Base-by-base conservation (phyloP, 441 rosid species). In the Hura crepitans region DNA sequence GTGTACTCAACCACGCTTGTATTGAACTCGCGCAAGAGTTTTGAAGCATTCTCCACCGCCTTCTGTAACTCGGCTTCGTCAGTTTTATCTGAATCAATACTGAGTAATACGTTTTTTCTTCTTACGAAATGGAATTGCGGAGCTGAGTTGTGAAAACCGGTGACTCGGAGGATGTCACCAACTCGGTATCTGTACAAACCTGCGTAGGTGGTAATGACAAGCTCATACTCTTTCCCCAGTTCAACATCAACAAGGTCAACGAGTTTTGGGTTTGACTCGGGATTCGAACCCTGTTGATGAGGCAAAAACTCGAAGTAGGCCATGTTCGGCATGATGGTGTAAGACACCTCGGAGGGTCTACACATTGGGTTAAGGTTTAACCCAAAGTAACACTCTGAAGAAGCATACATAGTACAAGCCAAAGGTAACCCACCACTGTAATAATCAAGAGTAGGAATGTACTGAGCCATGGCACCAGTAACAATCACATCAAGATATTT, bases 301-400 rank as follows among this genome's bases (percentile, higher is more conserved):
- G 94, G 97, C 14, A 90, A 68, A 66, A 93, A 93, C 81, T 93
- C 98, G 66, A 93, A 93, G 69, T 93, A 90, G 30, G 91, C 98
- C 98, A 93, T 93, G 85, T 86, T 89, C 8, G 98, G 98, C 93
- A 93, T 89, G 67, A 93, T 87, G 4, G 97, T 93, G 74, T 93
- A 93, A 3, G 97, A 87, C 27, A 92, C 98, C 69, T 92, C 91
- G 0, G 90, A 86, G 0, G 98, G 97, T 59, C 84, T 81, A 75
- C 88, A 76, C 92, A 93, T 86, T 28, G 97, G 98, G 74, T 93
- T 93, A n/a, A 93, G 84, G 75, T 93, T 93, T 15, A 92, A 78
- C 23, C 97, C 97, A 53, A 92, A 92, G 68, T 92, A 92, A 77
- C 98, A 90, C 68, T 92, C 98, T 0, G 97, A 92, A 1, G 98